These are phyloP conservation scores for Cyclotella distinguenda DNA, from an alignment of 108 stramenopile genomes.

Conservation along the genomic window DNA sequence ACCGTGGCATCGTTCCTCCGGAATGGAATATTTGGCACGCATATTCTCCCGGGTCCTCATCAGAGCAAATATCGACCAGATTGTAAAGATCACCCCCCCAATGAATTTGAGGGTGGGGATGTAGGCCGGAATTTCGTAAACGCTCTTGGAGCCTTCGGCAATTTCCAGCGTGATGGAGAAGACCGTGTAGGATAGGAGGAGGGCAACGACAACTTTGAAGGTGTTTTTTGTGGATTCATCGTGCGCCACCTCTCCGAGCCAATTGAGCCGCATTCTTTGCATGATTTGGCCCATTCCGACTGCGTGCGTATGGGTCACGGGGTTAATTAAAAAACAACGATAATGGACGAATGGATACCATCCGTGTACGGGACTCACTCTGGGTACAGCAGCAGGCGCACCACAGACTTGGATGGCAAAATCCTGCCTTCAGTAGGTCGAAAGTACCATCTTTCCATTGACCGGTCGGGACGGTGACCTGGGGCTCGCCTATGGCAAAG, in stretches of 20 bases:
- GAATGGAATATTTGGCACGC: slow-evolving; percentile 78
- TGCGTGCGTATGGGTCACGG: slow-evolving; percentile 2
- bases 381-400: slow-evolving; percentile 73
- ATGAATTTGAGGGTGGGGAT: slow-evolving; percentile 51
- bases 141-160: slow-evolving; percentile 36
- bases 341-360: not conserved
- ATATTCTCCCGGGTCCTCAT: slow-evolving; percentile 67
- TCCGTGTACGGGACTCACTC: slow-evolving; percentile 27
- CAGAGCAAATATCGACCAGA: slow-evolving; percentile 73
- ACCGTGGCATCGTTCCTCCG: slow-evolving; percentile 61
- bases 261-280: slow-evolving; percentile 78
- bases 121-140: slow-evolving; percentile 36
- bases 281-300: slow-evolving; percentile 81
- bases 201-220: slow-evolving; percentile 62
- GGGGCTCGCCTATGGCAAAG: slow-evolving; percentile 40
- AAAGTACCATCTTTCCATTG: slow-evolving; percentile 80
- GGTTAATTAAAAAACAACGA: slow-evolving; percentile 2
- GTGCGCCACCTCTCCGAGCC: slow-evolving; percentile 68
- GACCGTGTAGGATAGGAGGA: slow-evolving; percentile 54
- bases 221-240: slow-evolving; percentile 54
- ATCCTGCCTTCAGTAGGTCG: slow-evolving; percentile 60
- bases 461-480: slow-evolving; percentile 65
- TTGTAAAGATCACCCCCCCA: slow-evolving; percentile 59
- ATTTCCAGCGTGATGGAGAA: slow-evolving; percentile 59
- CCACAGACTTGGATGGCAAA: slow-evolving; percentile 67